Conservation (phyloP, 2,329 filamentous ascomycete genomes). For the Alternaria ethzedia region DNA sequence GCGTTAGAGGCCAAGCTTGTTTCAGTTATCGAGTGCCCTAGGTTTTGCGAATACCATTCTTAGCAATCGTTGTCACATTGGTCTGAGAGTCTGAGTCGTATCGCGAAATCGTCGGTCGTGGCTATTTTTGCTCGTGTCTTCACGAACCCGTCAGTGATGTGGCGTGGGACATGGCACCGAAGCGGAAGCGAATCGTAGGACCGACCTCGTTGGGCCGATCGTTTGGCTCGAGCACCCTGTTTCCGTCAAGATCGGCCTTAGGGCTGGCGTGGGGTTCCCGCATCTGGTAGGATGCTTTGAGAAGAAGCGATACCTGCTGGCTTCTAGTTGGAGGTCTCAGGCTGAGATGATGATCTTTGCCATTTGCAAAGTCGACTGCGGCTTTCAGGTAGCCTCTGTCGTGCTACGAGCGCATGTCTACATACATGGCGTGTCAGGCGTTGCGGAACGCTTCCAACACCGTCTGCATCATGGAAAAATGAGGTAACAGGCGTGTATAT, state of each 20-base stretch:
- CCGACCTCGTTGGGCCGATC: conserved; percentile 19
- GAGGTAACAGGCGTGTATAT: conserved; percentile 5
- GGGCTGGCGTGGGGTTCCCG: conserved; percentile 29
- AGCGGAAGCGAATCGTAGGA: conserved; percentile 9
- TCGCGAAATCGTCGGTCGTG: conserved; percentile 5
- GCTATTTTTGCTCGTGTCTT: conserved; percentile 1
- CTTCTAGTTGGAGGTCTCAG: conserved; percentile 17
- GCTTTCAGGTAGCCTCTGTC: conserved; percentile 18
- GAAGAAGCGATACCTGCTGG: conserved; percentile 22
- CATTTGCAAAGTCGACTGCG: neutral
- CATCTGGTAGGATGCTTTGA: conserved; percentile 17
- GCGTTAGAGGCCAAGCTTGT: conserved; percentile 8
- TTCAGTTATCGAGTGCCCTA: conserved; percentile 20
- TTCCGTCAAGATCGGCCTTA: conserved; percentile 26
- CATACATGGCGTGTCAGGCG: conserved; percentile 5
- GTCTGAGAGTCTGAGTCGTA: neutral
- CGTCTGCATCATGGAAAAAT: conserved; percentile 13
- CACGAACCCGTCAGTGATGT: conserved; percentile 2
- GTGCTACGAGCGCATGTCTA: conserved; percentile 1
- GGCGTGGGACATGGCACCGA: conserved; percentile 9
- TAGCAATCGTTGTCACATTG: neutral
- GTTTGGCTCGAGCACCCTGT: conserved; percentile 9
- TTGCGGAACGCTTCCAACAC: conserved; percentile 2
- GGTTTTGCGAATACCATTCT: neutral
- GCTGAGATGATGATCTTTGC: conserved; percentile 18